Conservation (phyloP, 495 filamentous ascomycete species). For the Clohesyomyces aquaticus region DNA sequence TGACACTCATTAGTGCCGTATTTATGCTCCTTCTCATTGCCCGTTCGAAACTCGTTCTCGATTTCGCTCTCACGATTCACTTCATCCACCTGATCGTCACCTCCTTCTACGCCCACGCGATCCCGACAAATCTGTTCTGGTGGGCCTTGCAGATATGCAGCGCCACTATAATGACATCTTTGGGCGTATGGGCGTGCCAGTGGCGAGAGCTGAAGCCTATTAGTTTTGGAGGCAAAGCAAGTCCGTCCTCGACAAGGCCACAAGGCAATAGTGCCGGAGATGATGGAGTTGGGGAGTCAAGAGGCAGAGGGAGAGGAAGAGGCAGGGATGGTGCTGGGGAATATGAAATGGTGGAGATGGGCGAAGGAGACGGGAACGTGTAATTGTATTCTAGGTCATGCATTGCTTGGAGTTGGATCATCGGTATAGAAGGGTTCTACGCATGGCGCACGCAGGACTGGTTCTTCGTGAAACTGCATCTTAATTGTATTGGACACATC, state of each 20-base stretch:
- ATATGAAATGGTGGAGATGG: conserved; percentile 82
- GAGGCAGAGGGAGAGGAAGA: conserved; percentile 57
- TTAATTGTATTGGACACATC: too few species aligned
- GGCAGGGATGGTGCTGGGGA: conserved; percentile 65
- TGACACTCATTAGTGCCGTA: conserved; percentile 60
- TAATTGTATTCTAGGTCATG: conserved; percentile 28
- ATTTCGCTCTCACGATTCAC: conserved; percentile 91
- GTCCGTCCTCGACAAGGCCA: conserved; percentile 31
- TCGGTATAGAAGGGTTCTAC: not conserved
- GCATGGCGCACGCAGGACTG: not conserved
- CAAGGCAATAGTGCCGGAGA: conserved; percentile 45
- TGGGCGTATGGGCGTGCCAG: conserved; percentile 88
- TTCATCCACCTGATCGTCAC: conserved; percentile 81
- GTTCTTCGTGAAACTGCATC: not conserved
- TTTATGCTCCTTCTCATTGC: conserved; percentile 79
- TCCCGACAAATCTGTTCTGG: conserved; percentile 82
- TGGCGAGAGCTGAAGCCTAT: conserved; percentile 90
- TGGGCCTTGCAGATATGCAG: conserved; percentile 78
- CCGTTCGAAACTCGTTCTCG: conserved; percentile 86
- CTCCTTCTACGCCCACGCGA: conserved; percentile 69
- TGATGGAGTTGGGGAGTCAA: conserved; percentile 57
- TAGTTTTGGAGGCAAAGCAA: conserved; percentile 70
- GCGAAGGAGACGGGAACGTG: conserved; percentile 45
- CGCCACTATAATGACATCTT: conserved; percentile 66
- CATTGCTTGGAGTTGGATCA: conserved; percentile 37